Percentiles rank a stretch among this genome's conserved stretches.
Conservation (phyloP, 2,329 filamentous ascomycete species). For the Thielaviopsis punctulata region DNA sequence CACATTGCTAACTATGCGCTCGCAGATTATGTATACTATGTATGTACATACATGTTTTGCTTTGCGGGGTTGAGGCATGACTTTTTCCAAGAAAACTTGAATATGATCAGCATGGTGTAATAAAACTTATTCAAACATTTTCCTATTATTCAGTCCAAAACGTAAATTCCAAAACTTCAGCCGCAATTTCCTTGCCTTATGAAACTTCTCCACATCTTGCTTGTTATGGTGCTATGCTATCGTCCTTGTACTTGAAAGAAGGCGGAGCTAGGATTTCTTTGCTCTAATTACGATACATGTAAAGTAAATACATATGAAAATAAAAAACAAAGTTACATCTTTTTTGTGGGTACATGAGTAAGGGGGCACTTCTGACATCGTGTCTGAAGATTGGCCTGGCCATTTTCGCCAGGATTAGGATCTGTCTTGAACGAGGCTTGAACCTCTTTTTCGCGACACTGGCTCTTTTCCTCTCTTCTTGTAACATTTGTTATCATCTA, state of each 20-base stretch:
- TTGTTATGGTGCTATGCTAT: background rate
- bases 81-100: too few relatives aligned
- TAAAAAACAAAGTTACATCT: background rate
- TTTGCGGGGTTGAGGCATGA: too few relatives aligned
- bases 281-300: background rate
- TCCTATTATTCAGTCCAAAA: background rate
- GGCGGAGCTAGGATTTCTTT: background rate
- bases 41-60: background rate
- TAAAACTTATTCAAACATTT: background rate
- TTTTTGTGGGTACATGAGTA: conserved; percentile 11
- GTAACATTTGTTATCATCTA: background rate
- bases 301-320: background rate
- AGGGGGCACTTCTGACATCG: conserved; percentile 9
- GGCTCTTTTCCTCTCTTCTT: background rate
- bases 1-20: background rate
- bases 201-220: background rate
- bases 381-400: conserved; percentile 9
- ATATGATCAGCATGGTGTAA: background rate
- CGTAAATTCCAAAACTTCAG: background rate
- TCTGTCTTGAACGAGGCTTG: background rate
- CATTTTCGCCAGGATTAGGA: conserved; percentile 2
- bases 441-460: background rate
- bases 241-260: background rate
- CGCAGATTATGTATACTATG: background rate
- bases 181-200: background rate